Percentiles rank a stretch among this genome's conserved stretches.
Conservation (phyloP, 1,284 basidiomycete genomes). For the Puccinia horiana region DNA sequence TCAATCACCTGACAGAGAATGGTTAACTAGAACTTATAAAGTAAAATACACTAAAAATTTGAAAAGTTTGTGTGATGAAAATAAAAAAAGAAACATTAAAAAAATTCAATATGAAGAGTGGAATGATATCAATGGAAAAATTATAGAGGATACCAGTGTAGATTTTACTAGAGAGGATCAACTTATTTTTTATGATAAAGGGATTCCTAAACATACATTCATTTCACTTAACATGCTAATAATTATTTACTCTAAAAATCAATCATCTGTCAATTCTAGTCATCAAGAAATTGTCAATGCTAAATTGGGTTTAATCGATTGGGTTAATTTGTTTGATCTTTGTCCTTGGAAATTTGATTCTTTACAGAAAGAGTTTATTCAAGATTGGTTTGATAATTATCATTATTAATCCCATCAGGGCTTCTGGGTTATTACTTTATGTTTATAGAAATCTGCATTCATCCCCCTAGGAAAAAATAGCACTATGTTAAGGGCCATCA, state of each 20-base stretch:
- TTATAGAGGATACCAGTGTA: not conserved
- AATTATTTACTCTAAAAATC: not conserved
- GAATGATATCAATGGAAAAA: not conserved
- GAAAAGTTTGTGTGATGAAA: not conserved
- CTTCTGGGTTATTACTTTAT: too few relatives aligned
- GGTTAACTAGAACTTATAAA: not conserved
- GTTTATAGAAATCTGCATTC: too few relatives aligned
- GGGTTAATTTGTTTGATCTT: not conserved
- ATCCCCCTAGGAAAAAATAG: too few relatives aligned
- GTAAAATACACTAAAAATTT: not conserved
- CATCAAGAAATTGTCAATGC: not conserved
- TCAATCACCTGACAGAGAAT: not conserved
- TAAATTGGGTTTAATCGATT: not conserved
- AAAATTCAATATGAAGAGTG: not conserved
- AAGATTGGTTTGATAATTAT: not conserved
- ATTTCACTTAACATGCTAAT: not conserved
- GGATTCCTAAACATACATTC: not conserved
- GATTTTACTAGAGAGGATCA: not conserved
- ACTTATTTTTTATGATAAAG: not conserved
- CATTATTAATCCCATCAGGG: too few relatives aligned
- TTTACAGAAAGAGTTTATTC: not conserved
- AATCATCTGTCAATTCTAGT: too few relatives aligned
- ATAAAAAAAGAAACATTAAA: not conserved
- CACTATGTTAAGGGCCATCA: too few relatives aligned
- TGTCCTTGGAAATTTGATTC: conserved; percentile 6